Evolutionary conservation across 2,329 filamentous ascomycete genomes (phyloP).

Genomic region (Colletotrichum sansevieriae): DNA sequence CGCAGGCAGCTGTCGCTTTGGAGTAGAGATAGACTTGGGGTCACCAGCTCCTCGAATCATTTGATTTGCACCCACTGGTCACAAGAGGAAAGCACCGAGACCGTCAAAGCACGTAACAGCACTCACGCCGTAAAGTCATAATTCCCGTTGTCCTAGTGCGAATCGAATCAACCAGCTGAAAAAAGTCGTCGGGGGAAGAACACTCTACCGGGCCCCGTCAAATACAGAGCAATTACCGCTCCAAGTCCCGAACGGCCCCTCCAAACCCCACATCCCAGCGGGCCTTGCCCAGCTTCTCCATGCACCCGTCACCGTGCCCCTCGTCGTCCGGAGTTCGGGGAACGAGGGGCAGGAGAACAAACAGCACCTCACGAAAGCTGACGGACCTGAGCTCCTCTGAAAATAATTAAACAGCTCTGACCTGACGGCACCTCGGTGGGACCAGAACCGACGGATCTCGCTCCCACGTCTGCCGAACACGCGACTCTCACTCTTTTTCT

Average conservation of each 20-base stretch:
- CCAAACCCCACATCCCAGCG: conserved; percentile 30
- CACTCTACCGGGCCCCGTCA: conserved; percentile 29
- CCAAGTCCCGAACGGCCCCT: conserved; percentile 37
- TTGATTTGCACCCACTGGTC: not conserved
- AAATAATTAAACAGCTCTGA: not conserved
- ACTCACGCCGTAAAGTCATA: conserved; percentile 27
- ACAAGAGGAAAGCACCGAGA: not conserved
- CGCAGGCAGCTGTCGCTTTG: no score
- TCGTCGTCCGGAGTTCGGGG: conserved; percentile 38
- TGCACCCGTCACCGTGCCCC: conserved; percentile 29
- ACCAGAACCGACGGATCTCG: conserved; percentile 3
- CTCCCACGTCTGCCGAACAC: conserved; percentile 21
- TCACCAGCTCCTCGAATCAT: not conserved
- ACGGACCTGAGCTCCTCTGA: not conserved
- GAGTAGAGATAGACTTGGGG: no score
- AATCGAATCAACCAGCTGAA: no score
- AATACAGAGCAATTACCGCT: conserved; percentile 32
- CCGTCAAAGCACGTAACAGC: not conserved
- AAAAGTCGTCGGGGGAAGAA: conserved; percentile 22
- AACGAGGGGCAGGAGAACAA: conserved; percentile 31
- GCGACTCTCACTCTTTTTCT: not conserved
- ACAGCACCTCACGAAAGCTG: not conserved
- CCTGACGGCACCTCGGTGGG: conserved; percentile 7
- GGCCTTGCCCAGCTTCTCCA: conserved; percentile 15
- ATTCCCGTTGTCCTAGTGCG: conserved; percentile 2